Conservation (phyloP, 1,284 basidiomycete genomes). For the Leccinum ponderosum region DNA sequence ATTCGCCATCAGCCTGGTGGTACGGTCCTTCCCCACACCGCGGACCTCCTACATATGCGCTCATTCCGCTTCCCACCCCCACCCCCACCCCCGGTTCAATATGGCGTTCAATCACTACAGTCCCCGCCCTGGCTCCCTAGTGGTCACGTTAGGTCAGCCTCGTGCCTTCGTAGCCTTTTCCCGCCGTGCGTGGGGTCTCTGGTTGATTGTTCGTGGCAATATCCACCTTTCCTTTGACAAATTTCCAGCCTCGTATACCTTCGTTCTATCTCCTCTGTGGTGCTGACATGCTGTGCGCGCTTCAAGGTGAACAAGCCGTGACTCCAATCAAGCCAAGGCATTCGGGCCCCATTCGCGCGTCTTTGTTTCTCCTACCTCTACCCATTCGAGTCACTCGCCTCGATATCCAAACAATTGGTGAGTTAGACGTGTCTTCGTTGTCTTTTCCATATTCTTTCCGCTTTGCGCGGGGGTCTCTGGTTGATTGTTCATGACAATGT, state of each 20-base stretch:
- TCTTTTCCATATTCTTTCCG: background rate
- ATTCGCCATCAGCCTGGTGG: constrained; percentile 18
- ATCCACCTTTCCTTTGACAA: no score
- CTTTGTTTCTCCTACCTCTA: no score
- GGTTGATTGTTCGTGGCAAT: no score
- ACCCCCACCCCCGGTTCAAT: constrained; percentile 7
- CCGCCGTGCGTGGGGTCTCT: no score
- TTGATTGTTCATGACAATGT: constrained; percentile 2
- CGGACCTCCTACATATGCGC: constrained; percentile 8
- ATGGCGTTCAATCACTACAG: constrained; percentile 12
- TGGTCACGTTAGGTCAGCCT: constrained; percentile 5
- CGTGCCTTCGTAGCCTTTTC: no score
- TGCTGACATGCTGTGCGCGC: no score
- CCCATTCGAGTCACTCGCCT: no score
- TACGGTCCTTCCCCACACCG: constrained; percentile 6
- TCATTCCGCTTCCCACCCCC: constrained; percentile 18
- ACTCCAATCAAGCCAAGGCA: no score
- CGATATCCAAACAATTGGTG: constrained; percentile 8
- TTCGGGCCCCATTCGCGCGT: no score
- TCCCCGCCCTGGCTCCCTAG: constrained; percentile 20
- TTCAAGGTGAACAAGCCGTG: no score
- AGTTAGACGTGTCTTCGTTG: constrained; percentile 15
- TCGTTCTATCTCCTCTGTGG: no score
- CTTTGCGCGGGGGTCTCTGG: background rate
- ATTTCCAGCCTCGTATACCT: no score